Conservation (phyloP, 441 rosid species). For the Melastoma candidum region DNA sequence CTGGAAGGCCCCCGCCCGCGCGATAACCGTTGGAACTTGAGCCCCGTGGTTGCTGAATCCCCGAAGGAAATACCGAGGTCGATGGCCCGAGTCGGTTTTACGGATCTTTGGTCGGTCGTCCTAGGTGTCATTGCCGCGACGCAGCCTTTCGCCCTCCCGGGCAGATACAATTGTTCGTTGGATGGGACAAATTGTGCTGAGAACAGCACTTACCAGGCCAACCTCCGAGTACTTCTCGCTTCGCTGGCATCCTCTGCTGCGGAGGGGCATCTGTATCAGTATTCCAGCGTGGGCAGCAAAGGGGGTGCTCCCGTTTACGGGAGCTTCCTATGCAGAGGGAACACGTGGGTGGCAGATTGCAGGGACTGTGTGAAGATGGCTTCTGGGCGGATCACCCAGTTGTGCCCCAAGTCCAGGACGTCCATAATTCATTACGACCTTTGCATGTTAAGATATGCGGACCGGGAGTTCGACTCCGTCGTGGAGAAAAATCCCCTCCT, state of each 20-base stretch:
- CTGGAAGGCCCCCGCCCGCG: too few relatives aligned
- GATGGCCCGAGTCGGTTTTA: too few relatives aligned
- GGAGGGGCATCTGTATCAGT: not conserved
- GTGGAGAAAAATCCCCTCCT: constrained; percentile 2
- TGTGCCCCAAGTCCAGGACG: not conserved
- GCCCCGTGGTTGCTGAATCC: too few relatives aligned
- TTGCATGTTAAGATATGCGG: constrained; percentile 1
- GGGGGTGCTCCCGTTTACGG: not conserved
- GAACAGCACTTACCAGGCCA: not conserved
- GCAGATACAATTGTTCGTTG: too few relatives aligned
- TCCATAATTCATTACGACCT: constrained; percentile 1
- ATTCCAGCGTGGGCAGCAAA: not conserved
- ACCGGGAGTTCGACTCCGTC: not conserved
- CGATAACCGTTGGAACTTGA: too few relatives aligned
- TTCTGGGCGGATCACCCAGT: not conserved
- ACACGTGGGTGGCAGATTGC: not conserved
- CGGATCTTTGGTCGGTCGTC: too few relatives aligned
- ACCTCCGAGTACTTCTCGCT: not conserved
- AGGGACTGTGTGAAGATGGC: not conserved
- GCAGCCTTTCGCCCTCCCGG: too few relatives aligned
- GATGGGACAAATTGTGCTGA: not conserved
- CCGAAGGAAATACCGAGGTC: too few relatives aligned
- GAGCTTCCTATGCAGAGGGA: constrained; percentile 5
- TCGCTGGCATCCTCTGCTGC: not conserved
- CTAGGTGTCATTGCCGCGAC: too few relatives aligned